These are phyloP conservation scores for Stenocarpella maydis DNA, from an alignment of 2,329 filamentous ascomycete genomes.

Conservation along the genomic window DNA sequence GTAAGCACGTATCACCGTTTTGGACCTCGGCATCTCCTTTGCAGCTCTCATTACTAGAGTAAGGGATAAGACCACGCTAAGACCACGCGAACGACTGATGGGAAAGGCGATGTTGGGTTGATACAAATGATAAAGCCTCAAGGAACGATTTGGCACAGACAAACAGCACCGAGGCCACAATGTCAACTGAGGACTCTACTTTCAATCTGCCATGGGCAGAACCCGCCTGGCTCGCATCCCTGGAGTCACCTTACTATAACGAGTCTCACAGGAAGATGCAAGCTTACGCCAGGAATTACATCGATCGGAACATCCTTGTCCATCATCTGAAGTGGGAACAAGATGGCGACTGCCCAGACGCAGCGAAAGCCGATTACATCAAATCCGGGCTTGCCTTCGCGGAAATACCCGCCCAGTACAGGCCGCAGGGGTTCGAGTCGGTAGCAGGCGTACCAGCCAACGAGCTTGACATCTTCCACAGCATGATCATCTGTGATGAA, in stretches of 20 bases:
- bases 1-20: not conserved
- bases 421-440: conserved; percentile 48
- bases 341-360: conserved; percentile 56
- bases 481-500: conserved; percentile 48
- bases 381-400: conserved; percentile 46
- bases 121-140: no score
- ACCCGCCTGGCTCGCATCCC: conserved; percentile 39
- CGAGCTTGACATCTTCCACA: conserved; percentile 49
- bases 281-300: conserved; percentile 63
- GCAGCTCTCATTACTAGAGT: not conserved
- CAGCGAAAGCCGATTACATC: conserved; percentile 45
- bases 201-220: conserved; percentile 39
- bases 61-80: not conserved
- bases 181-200: not conserved
- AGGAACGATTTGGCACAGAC: not conserved
- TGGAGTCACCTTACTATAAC: conserved; percentile 64
- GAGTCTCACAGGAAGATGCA: conserved; percentile 65
- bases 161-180: not conserved
- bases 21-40: conserved; percentile 10
- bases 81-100: no score
- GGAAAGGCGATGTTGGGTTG: not conserved
- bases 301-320: conserved; percentile 64
- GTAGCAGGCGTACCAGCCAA: conserved; percentile 49
- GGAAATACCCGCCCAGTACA: conserved; percentile 47
- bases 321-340: conserved; percentile 70